Base-by-base conservation (phyloP, 306 rosid genomes). In the Herpetospermum pedunculosum region DNA sequence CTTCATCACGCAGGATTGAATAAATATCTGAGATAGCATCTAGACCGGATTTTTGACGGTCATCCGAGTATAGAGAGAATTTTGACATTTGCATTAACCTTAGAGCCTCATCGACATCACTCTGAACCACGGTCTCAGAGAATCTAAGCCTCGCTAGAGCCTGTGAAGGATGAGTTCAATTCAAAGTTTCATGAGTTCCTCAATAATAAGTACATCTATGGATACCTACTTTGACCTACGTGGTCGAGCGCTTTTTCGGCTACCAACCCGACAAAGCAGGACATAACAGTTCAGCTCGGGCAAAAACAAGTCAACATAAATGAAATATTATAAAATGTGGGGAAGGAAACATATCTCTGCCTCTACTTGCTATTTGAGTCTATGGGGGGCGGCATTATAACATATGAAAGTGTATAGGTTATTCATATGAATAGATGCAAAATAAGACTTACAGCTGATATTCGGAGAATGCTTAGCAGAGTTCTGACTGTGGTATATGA, bases 11-110 rank as follows among this genome's bases (percentile, higher is more conserved):
- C 77, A 95, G 79, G 72, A 95, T 87, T 76, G 99, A 95, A 84
- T 91, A 95, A 64, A 95, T 95, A 83, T 91, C 97, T 25, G 97
- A 92, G 77, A 91, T 89, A 44, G 97, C 91, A 84, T 95, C 97
- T 38, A 95, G 89, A 69, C 99, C 99, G 40, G 99, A 91, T 80
- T 44, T 89, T 78, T 94, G 97, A 40, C 96, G 99, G 74, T 94
- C 99, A 2, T 91, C 96, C 0, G 99, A 91, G 81, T 95, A 95
- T 78, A 95, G 75, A 48, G 99, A 95, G 82, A 95, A 95, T 78
- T 95, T 91, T 3, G 97, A 95, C 99, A 95, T 91, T 83, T 95
- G 97, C 99, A 95, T 95, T 81, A 95, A 81, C 79, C 99, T 84
- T 76, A 95, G 84, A 34, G 97, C 96, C 80, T 95, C 99, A 9